These are phyloP conservation scores for Solanum megistacrolobum DNA, from an alignment of 257 asterid genomes.

Conservation along the genomic window DNA sequence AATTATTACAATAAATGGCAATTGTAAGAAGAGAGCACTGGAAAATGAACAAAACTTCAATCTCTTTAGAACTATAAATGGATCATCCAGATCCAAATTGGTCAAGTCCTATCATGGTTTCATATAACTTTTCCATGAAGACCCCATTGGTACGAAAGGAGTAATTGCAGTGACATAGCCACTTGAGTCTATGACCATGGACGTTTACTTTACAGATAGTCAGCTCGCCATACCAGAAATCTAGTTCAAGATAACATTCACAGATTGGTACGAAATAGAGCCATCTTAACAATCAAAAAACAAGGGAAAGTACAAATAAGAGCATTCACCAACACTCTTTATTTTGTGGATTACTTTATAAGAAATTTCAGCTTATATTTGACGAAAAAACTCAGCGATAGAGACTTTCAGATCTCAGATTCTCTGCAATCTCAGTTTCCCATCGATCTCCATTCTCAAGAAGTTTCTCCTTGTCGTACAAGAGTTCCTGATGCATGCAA, in stretches of 20 bases:
- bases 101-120: not conserved
- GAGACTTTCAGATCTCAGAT: constrained; percentile 87
- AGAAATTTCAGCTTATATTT: not conserved
- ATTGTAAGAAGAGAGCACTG: not conserved
- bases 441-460: constrained; percentile 93
- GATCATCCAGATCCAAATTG: not conserved
- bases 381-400: constrained; percentile 42
- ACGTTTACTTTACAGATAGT: not conserved
- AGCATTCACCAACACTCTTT: not conserved
- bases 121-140: not conserved
- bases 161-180: not conserved
- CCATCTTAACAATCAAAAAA: not conserved
- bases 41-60: not conserved
- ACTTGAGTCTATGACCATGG: not conserved
- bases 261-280: not conserved
- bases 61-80: not conserved
- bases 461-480: constrained; percentile 93
- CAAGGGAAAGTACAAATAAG: not conserved
- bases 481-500: constrained; percentile 49
- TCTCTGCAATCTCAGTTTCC: constrained; percentile 96
- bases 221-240: not conserved
- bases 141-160: not conserved
- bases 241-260: not conserved
- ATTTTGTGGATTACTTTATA: not conserved
- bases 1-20: not conserved